phyloP scores from a whole-genome alignment of 176 grass and related monocot genomes.

The maize (Zea mays) region DNA sequence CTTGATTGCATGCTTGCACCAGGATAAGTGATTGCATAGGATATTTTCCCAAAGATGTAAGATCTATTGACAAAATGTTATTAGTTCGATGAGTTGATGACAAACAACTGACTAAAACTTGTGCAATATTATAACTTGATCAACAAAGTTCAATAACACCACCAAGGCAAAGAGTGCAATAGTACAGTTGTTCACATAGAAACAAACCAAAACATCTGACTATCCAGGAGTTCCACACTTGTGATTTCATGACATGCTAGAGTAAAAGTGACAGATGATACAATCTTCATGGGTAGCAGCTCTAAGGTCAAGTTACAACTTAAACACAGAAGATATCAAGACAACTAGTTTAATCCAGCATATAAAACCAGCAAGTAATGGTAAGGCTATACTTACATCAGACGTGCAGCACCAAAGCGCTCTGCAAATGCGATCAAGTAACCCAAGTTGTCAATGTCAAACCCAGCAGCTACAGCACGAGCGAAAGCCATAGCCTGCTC shows the following conservation, averaged over 20 bases:
- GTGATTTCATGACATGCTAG: background rate
- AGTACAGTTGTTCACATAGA: background rate
- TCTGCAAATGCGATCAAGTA: constrained; percentile 76
- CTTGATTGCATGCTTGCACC: too few species aligned
- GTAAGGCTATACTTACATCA: constrained; percentile 59
- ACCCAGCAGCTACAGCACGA: constrained; percentile 82
- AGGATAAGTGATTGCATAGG: too few species aligned
- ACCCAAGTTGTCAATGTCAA: constrained; percentile 79
- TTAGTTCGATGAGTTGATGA: background rate
- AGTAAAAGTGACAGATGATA: background rate
- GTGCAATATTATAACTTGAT: background rate
- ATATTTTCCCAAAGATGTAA: too few species aligned
- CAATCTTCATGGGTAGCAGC: background rate
- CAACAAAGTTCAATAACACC: constrained; percentile 29
- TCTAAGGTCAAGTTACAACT: background rate
- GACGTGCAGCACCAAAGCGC: constrained; percentile 74
- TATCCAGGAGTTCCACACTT: background rate
- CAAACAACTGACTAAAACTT: background rate
- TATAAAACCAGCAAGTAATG: constrained; percentile 11
- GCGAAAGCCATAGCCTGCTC: constrained; percentile 99
- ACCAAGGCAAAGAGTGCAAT: background rate
- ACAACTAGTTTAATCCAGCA: constrained; percentile 7
- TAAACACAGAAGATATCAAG: background rate
- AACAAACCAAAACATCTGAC: constrained; percentile 25
- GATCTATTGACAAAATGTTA: constrained; percentile 1